phyloP scores from a whole-genome alignment of 192 early-diverging fungal species.

The Gigaspora rosea region DNA sequence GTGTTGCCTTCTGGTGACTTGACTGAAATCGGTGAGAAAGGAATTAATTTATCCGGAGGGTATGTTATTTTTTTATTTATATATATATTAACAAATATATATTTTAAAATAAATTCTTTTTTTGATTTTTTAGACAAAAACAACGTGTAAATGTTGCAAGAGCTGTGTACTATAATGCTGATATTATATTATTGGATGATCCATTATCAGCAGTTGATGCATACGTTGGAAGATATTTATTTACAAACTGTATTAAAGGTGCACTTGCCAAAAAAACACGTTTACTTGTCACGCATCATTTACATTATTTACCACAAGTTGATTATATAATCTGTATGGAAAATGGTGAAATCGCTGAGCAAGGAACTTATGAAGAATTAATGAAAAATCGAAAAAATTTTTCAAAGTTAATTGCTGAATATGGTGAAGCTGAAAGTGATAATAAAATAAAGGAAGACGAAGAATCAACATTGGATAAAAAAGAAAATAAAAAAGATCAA shows the following conservation, averaged over 20 bases:
- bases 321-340: conserved; percentile 61
- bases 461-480: conserved; percentile 15
- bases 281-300: conserved; percentile 70
- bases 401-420: conserved; percentile 61
- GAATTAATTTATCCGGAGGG: conserved; percentile 73
- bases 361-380: conserved; percentile 63
- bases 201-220: conserved; percentile 56
- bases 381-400: conserved; percentile 64
- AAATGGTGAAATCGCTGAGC: conserved; percentile 49
- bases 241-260: conserved; percentile 49
- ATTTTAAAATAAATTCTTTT: too few relatives aligned
- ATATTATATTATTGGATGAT: conserved; percentile 71
- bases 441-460: conserved; percentile 50
- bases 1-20: conserved; percentile 61
- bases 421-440: conserved; percentile 33
- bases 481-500: not conserved
- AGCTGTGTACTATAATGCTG: conserved; percentile 64
- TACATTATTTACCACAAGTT: conserved; percentile 33
- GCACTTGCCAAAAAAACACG: conserved; percentile 52
- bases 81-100: too few relatives aligned
- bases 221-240: conserved; percentile 49
- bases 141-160: conserved; percentile 67
- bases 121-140: conserved; percentile 39
- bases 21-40: conserved; percentile 69
- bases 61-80: not conserved